Evolutionary conservation across 176 grass and related monocot species (phyloP).

Genomic region (Aegilops sharonensis): DNA sequence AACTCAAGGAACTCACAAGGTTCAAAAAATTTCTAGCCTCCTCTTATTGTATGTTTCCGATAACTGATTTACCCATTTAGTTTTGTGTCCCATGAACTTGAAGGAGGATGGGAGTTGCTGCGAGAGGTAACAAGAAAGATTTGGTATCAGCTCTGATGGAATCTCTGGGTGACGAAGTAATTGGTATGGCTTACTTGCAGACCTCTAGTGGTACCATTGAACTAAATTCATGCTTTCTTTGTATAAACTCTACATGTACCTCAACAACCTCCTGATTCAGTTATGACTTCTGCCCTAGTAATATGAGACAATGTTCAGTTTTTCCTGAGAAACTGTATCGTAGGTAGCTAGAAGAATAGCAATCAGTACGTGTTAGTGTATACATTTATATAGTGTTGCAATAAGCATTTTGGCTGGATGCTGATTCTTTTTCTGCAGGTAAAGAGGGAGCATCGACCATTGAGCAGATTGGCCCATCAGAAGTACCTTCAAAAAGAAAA

Average conservation of each 20-base stretch:
- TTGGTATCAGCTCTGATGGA: constrained; percentile 62
- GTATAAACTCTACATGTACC: background rate
- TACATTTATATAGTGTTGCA: background rate
- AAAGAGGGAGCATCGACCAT: constrained; percentile 23
- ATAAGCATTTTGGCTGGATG: background rate
- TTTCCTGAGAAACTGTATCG: background rate
- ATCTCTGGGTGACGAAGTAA: constrained; percentile 32
- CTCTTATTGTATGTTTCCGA: background rate
- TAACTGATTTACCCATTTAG: background rate
- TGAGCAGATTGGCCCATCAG: constrained; percentile 6
- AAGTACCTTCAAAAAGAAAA: constrained; percentile 67
- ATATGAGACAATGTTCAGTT: background rate
- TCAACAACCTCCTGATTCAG: background rate
- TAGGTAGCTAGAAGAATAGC: constrained; percentile 24
- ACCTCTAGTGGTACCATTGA: constrained; percentile 22
- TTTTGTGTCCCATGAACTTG: constrained; percentile 11
- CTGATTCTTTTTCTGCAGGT: constrained; percentile 34
- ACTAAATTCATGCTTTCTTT: background rate
- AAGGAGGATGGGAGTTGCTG: constrained; percentile 65
- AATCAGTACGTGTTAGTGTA: background rate
- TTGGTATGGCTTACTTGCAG: constrained; percentile 46
- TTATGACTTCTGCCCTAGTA: background rate
- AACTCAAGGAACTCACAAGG: constrained; percentile 73
- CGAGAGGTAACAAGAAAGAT: constrained; percentile 79
- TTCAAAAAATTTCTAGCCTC: constrained; percentile 31